phyloP scores from a whole-genome alignment of 2,329 filamentous ascomycete genomes.

The Diaporthe citrichinensis region DNA sequence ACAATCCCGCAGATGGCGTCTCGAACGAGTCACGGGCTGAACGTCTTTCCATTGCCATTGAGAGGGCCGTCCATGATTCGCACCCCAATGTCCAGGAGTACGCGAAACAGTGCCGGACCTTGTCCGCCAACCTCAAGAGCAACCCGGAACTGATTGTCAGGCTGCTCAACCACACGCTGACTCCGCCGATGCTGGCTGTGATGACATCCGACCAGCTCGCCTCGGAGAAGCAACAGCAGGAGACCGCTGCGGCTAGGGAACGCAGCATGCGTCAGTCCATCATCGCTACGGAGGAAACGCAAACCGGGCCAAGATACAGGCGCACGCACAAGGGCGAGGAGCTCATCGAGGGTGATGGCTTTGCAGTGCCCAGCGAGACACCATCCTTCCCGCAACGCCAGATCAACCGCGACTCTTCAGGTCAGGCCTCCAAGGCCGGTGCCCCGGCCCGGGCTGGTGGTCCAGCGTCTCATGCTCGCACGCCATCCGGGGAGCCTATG shows the following conservation, averaged over 20 bases:
- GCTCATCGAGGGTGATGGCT: slow-evolving; percentile 82
- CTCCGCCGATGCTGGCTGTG: slow-evolving; percentile 81
- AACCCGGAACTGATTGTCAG: slow-evolving; percentile 84
- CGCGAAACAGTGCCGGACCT: slow-evolving; percentile 76
- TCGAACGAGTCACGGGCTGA: slow-evolving; percentile 76
- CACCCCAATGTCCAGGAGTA: slow-evolving; percentile 69
- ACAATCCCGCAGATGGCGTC: slow-evolving; percentile 73
- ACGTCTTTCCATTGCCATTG: slow-evolving; percentile 82
- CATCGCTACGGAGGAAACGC: slow-evolving; percentile 80
- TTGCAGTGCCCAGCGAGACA: slow-evolving; percentile 52
- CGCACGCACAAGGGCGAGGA: slow-evolving; percentile 97
- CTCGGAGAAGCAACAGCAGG: slow-evolving; percentile 86
- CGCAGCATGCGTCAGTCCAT: slow-evolving; percentile 87
- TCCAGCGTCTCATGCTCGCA: slow-evolving; percentile 36
- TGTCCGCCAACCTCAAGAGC: slow-evolving; percentile 90
- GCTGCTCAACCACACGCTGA: slow-evolving; percentile 79
- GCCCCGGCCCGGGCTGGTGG: slow-evolving; percentile 9
- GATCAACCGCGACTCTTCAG: slow-evolving; percentile 48
- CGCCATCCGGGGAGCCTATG: slow-evolving; percentile 49
- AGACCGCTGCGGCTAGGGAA: slow-evolving; percentile 83
- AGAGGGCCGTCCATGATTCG: slow-evolving; percentile 75
- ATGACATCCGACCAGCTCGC: slow-evolving; percentile 95
- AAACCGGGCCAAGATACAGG: slow-evolving; percentile 76
- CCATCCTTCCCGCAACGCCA: slow-evolving; percentile 55
- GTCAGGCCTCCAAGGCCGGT: slow-evolving; percentile 35